Percentiles rank a stretch among this genome's conserved stretches.
Evolutionary conservation across 2,329 filamentous ascomycete genomes (phyloP).

Genomic region (Arachnopeziza araneosa): DNA sequence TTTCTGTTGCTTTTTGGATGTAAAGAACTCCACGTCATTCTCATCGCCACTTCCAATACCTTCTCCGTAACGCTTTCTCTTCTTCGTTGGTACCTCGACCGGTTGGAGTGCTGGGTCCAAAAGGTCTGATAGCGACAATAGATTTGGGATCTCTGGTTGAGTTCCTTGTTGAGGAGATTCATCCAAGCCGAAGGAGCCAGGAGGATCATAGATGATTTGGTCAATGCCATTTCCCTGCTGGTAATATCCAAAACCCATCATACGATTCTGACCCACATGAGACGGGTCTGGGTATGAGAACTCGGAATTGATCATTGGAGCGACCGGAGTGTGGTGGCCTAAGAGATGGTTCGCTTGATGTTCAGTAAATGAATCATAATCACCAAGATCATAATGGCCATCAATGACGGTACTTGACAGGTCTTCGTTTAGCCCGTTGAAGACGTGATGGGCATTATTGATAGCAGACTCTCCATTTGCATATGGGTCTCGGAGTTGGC

Average conservation of each 20-base stretch:
- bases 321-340: slow-evolving; percentile 17
- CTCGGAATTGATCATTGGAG: slow-evolving; percentile 12
- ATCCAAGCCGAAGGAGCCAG: slow-evolving; percentile 7
- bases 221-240: slow-evolving; percentile 25
- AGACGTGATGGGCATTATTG: background rate
- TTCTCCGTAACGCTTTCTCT: slow-evolving; percentile 16
- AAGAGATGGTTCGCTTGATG: slow-evolving; percentile 19
- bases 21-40: slow-evolving; percentile 25
- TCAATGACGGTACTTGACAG: background rate
- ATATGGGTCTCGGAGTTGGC: background rate
- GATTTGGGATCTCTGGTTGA: slow-evolving; percentile 11
- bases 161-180: slow-evolving; percentile 4
- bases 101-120: slow-evolving; percentile 13
- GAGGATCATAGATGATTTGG: slow-evolving; percentile 28
- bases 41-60: slow-evolving; percentile 12
- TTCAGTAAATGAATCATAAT: slow-evolving; percentile 13
- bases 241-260: slow-evolving; percentile 30
- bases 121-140: slow-evolving; percentile 21
- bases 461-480: background rate
- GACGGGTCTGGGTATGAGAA: slow-evolving; percentile 22
- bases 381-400: slow-evolving; percentile 19
- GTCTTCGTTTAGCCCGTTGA: background rate
- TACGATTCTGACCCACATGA: slow-evolving; percentile 17
- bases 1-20: slow-evolving; percentile 22
- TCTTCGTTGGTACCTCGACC: slow-evolving; percentile 13